phyloP scores from a whole-genome alignment of 1,139 yeast species.

The Candida labiduridarum region DNA sequence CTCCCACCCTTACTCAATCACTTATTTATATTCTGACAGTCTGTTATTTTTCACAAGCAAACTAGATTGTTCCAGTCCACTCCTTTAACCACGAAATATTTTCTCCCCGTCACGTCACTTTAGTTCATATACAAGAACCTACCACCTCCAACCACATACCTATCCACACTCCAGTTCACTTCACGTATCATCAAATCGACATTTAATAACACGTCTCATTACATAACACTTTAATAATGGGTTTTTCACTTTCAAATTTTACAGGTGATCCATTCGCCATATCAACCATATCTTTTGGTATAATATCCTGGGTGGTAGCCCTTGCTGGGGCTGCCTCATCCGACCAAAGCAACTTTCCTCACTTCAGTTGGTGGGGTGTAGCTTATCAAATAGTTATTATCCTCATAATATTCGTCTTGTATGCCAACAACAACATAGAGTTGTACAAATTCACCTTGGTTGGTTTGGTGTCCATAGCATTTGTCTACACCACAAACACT shows the following conservation, averaged over 20 bases:
- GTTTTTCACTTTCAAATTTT: conserved; percentile 51
- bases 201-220: background rate
- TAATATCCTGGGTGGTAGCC: conserved; percentile 80
- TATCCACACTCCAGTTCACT: too few species aligned
- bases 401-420: conserved; percentile 55
- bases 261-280: conserved; percentile 73
- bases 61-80: background rate
- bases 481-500: conserved; percentile 80
- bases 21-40: too few species aligned
- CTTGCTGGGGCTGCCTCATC: conserved; percentile 83
- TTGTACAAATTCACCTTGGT: conserved; percentile 67
- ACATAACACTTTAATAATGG: conserved; percentile 25
- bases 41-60: too few species aligned
- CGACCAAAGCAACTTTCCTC: conserved; percentile 58
- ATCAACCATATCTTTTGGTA: conserved; percentile 62
- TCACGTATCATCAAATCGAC: too few species aligned
- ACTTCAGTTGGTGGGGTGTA: conserved; percentile 97
- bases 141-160: too few species aligned
- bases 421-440: conserved; percentile 69
- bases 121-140: background rate
- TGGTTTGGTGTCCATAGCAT: conserved; percentile 63
- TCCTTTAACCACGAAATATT: background rate
- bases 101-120: background rate
- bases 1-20: background rate
- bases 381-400: conserved; percentile 74